Evolutionary conservation across 2,329 filamentous ascomycete species (phyloP), one percentile per base, ranked within the genome.

Genomic region (Alternaria gansuensis): DNA sequence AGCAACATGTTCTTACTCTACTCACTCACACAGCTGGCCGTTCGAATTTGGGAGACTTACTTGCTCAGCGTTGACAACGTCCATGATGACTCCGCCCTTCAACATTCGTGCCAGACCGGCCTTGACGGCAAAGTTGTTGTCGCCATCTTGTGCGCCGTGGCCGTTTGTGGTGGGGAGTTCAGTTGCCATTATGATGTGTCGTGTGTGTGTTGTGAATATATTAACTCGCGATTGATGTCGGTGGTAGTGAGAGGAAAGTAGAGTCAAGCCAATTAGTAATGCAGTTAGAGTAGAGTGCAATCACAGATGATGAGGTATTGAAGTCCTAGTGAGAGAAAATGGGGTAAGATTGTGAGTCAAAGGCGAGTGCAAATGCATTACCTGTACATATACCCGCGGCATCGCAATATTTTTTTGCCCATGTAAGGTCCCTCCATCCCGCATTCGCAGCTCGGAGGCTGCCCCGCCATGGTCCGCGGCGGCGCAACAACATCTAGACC

Each of bases 1-100:
- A 72, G 65, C 48, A 43, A 41, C 45, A 17, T 57, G 43, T 17
- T 33, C 14, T 31, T 28, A 24, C 17, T 39, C 17, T 17, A 17
- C 17, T 17, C 17, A 17, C n/a, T 33, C 37, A 34, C 14, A 37
- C 1, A 10, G 5, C 31, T n/a, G 26, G 7, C 14, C 10, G 17
- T 29, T 28, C 36, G 41, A 41, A n/a, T 28, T 21, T 28, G 34
- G 23, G 8, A 36, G 29, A 63, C 71, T 56, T 77, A 88, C 88
- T 82, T 91, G 93, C 75, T 92, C 90, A 26, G 93, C 91, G 78
- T 94, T 92, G 64, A 96, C 92, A 58, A 98, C 95, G 80, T 99
- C 95, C 95, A 99, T 99, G 81, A 99, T 99, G 67, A 99, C 95
- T 73, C 95, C 95, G 77, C 95, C 95, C 85, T 98, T 97, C 81